These are phyloP conservation scores for Termitomyces sp. DNA, from an alignment of 768 basidiomycete species.

Conservation along the genomic window DNA sequence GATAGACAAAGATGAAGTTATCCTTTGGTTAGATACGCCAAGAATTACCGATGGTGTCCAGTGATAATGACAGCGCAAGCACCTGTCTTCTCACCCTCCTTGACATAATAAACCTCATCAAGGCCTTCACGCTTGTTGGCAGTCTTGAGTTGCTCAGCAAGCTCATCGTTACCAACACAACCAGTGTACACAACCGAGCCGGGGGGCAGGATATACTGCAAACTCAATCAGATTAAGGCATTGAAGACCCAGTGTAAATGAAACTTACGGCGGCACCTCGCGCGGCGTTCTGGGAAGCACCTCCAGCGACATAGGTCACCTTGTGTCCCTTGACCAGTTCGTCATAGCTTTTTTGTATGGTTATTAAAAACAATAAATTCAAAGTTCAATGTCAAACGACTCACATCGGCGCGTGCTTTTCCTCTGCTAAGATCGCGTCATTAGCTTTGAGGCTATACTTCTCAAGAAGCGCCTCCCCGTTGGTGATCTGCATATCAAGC, in stretches of 20 bases:
- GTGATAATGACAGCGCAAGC: constrained; percentile 97
- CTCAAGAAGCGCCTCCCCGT: constrained; percentile 78
- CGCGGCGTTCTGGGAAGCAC: constrained; percentile 95
- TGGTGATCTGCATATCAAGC: constrained; percentile 90
- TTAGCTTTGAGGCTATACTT: constrained; percentile 93
- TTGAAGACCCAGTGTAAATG: neutral
- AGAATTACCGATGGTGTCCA: constrained; percentile 75
- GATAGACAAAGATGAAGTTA: neutral
- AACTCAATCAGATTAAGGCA: constrained; percentile 11
- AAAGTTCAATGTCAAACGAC: constrained; percentile 18
- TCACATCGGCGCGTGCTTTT: constrained; percentile 85
- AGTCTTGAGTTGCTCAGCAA: constrained; percentile 81
- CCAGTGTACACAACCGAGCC: constrained; percentile 92
- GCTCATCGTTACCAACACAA: constrained; percentile 90
- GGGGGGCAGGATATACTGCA: constrained; percentile 87
- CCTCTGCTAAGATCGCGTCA: constrained; percentile 93
- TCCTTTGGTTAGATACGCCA: neutral
- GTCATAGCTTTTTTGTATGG: constrained; percentile 64
- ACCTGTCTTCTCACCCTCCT: constrained; percentile 84
- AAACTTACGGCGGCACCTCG: constrained; percentile 87
- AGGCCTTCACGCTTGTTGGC: constrained; percentile 95
- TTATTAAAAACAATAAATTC: neutral
- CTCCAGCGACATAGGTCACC: constrained; percentile 92
- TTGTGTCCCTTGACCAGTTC: constrained; percentile 75
- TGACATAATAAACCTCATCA: constrained; percentile 84